Conservation (phyloP, 2,329 filamentous ascomycete species). For the Tolypocladium ovalisporum region DNA sequence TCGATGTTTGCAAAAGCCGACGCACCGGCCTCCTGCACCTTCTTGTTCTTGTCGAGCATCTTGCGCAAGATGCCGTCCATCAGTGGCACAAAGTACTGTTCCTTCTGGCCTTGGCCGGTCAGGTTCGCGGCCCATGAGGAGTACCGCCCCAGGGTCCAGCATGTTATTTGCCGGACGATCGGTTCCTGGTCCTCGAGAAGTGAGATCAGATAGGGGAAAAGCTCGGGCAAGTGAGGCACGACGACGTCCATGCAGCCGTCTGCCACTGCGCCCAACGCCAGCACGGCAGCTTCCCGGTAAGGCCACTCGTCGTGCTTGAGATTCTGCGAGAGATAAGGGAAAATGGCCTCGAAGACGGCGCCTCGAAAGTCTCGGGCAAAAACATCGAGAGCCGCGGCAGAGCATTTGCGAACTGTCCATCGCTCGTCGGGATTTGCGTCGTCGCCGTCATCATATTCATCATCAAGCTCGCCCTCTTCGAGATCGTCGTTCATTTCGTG, state of each 20-base stretch:
- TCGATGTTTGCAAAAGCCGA: constrained; percentile 95
- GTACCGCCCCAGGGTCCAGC: constrained; percentile 92
- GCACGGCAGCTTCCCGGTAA: constrained; percentile 83
- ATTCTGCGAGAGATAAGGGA: constrained; percentile 87
- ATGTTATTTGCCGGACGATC: constrained; percentile 91
- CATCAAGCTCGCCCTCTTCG: constrained; percentile 80
- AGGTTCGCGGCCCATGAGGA: constrained; percentile 83
- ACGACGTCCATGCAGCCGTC: constrained; percentile 90
- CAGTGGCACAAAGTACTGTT: constrained; percentile 82
- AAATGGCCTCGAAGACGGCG: constrained; percentile 79
- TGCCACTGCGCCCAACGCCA: constrained; percentile 87
- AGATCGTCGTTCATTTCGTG: constrained; percentile 59
- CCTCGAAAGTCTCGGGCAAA: constrained; percentile 85
- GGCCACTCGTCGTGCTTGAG: constrained; percentile 84
- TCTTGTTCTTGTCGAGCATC: constrained; percentile 97
- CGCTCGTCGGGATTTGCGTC: constrained; percentile 78
- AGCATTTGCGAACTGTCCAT: constrained; percentile 96
- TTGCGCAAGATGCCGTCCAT: constrained; percentile 92
- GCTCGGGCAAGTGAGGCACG: constrained; percentile 77
- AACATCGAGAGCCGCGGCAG: constrained; percentile 86
- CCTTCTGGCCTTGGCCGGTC: constrained; percentile 52
- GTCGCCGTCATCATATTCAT: constrained; percentile 62
- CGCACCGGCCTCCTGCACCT: constrained; percentile 90
- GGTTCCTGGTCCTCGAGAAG: constrained; percentile 77
- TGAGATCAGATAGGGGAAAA: constrained; percentile 82